These are phyloP conservation scores for Boeremia lycopersici DNA, from an alignment of 2,329 filamentous ascomycete species.

Conservation along the genomic window DNA sequence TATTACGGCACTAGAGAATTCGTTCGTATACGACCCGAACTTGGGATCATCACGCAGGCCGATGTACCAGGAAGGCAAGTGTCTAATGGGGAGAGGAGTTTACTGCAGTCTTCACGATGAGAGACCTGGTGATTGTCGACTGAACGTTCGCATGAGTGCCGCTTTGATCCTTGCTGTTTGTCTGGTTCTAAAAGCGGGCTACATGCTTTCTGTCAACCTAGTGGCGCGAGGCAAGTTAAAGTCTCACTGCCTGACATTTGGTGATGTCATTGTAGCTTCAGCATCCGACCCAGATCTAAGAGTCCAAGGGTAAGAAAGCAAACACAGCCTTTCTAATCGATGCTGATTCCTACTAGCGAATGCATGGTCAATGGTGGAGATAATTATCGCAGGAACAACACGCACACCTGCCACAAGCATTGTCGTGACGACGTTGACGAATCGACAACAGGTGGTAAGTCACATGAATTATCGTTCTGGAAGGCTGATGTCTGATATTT, in stretches of 20 bases:
- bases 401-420: conserved; percentile 41
- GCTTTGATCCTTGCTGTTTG: conserved; percentile 34
- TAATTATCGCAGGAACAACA: conserved; percentile 27
- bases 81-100: conserved; percentile 16
- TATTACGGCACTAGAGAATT: conserved; percentile 11
- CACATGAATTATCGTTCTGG: no score
- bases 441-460: conserved; percentile 28
- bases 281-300: conserved; percentile 33
- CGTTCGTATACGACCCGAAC: not conserved
- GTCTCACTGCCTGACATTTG: conserved; percentile 38
- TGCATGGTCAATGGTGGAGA: conserved; percentile 42
- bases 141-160: conserved; percentile 41
- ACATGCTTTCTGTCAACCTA: conserved; percentile 39
- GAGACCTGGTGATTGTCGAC: conserved; percentile 22
- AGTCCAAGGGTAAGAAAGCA: conserved; percentile 27
- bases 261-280: conserved; percentile 39
- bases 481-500: no score
- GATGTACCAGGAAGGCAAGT: conserved; percentile 19
- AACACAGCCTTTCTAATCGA: not conserved
- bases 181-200: conserved; percentile 34
- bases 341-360: conserved; percentile 22
- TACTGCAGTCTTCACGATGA: conserved; percentile 17
- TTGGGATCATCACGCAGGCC: not conserved
- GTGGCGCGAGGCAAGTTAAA: conserved; percentile 32
- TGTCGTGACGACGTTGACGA: conserved; percentile 27